phyloP scores from a whole-genome alignment of 768 basidiomycete species.

The Lyophyllum shimeji region DNA sequence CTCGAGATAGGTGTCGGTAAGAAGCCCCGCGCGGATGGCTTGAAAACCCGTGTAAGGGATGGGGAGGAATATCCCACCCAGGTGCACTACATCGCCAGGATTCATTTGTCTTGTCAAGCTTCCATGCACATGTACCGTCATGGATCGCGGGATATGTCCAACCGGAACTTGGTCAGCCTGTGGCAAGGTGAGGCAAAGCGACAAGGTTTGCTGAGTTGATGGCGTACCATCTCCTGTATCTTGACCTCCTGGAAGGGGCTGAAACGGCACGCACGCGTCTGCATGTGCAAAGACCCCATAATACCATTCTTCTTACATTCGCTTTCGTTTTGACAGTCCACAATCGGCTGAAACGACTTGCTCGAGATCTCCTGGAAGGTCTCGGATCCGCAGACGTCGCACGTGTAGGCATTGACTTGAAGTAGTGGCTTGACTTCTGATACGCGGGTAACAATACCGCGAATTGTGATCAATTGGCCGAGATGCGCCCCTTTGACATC shows the following conservation, averaged over 20 bases:
- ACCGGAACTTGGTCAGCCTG: conserved; percentile 99
- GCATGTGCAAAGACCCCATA: conserved; percentile 94
- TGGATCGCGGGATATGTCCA: conserved; percentile 97
- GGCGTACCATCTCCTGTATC: conserved; percentile 93
- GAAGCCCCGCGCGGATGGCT: conserved; percentile 91
- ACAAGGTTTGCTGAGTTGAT: background rate
- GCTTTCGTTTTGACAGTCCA: conserved; percentile 83
- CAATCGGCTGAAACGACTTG: conserved; percentile 87
- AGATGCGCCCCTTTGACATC: conserved; percentile 84
- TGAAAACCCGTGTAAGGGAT: conserved; percentile 98
- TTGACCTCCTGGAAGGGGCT: conserved; percentile 98
- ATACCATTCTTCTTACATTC: conserved; percentile 87
- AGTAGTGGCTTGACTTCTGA: conserved; percentile 98
- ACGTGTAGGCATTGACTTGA: conserved; percentile 96
- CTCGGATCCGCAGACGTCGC: conserved; percentile 97
- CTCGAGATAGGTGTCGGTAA: conserved; percentile 97
- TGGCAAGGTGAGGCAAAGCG: background rate
- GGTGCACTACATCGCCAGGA: conserved; percentile 93
- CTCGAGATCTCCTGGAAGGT: conserved; percentile 96
- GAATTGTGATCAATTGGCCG: conserved; percentile 93
- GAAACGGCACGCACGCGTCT: conserved; percentile 95
- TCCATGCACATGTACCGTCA: conserved; percentile 95
- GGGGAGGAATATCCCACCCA: conserved; percentile 97
- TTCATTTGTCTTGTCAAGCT: conserved; percentile 87
- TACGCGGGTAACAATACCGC: conserved; percentile 97